These are phyloP conservation scores for Hyaloscypha hepaticicola DNA, from an alignment of 495 filamentous ascomycete species.

Conservation along the genomic window DNA sequence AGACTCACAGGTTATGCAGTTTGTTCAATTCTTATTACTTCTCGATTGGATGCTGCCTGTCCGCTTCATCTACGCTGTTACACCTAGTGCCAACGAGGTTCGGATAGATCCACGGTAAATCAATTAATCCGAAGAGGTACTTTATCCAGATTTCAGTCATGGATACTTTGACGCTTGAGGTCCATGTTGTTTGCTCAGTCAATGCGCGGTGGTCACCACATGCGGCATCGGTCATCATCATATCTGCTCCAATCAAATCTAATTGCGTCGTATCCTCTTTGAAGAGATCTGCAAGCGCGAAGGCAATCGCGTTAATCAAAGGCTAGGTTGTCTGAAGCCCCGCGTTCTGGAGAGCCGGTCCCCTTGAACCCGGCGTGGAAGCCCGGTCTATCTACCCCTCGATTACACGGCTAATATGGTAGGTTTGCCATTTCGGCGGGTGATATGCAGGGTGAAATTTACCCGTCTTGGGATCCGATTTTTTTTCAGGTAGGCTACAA, in stretches of 20 bases:
- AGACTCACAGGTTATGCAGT: background rate
- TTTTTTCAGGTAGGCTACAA: background rate
- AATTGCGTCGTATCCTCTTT: background rate
- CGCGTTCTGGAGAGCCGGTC: background rate
- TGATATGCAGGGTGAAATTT: background rate
- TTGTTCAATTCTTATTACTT: background rate
- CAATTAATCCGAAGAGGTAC: background rate
- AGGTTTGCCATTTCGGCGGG: background rate
- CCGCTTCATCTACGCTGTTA: background rate
- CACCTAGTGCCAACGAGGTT: background rate
- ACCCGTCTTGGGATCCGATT: conserved; percentile 8
- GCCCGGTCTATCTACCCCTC: background rate
- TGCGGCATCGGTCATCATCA: background rate
- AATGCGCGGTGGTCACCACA: background rate
- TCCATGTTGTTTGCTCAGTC: background rate
- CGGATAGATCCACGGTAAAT: background rate
- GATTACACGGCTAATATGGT: background rate
- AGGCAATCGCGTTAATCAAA: background rate
- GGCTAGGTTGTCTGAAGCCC: background rate
- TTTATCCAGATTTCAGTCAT: background rate
- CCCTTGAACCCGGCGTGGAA: background rate
- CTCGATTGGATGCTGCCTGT: background rate
- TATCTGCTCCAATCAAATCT: background rate
- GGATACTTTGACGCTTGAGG: background rate
- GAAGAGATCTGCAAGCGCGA: background rate